Evolutionary conservation across 192 early-diverging fungal species (phyloP), one percentile per base, ranked within the genome.

Genomic region (Coemansia erecta): DNA sequence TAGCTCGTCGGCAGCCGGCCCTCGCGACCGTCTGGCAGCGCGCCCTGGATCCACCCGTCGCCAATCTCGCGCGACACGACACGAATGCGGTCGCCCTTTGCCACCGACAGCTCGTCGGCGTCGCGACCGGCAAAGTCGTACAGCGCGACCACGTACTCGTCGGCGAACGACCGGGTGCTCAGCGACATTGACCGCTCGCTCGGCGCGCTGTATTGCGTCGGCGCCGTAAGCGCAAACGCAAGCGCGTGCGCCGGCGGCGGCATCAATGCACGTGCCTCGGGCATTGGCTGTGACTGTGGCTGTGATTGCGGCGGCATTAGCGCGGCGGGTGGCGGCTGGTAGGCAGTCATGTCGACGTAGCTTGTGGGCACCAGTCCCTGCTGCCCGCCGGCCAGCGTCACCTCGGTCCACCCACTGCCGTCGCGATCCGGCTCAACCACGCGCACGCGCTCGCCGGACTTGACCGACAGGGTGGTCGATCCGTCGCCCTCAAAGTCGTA

Each of bases 401-500:
- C 60, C 26, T 60, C 58, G 35, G 62, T 67, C 74, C 74, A 77
- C 33, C 74, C 74, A 39, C 61, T 55, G 17, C 61, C 61, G 26
- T 68, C 74, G 42, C 24, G 53, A 17, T 77, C 73, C 5, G 60
- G 47, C 19, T 43, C 67, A 0, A 70, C 51, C 8, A 77, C 54
- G 0, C 56, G 53, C 57, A 70, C 67, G 2, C 49, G 50, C 51
- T 77, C 73, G 57, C 68, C 64, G 0, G 73, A 46, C 3, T 48
- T 55, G 4, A 70, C 67, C 4, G 59, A 56, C 52, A 77, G 62
- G 10, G 66, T 74, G 14, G 56, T 53, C 1, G 61, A 52, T 2
- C 66, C 62, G 39, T 74, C 72, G 23, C 72, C 72, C 13, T 68
- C 72, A 63, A 67, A 74, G 54, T 68, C 72, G 12, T 74, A 74